Evolutionary conservation across 2,329 filamentous ascomycete species (phyloP).

Genomic region (Hymenoscyphus infarciens): DNA sequence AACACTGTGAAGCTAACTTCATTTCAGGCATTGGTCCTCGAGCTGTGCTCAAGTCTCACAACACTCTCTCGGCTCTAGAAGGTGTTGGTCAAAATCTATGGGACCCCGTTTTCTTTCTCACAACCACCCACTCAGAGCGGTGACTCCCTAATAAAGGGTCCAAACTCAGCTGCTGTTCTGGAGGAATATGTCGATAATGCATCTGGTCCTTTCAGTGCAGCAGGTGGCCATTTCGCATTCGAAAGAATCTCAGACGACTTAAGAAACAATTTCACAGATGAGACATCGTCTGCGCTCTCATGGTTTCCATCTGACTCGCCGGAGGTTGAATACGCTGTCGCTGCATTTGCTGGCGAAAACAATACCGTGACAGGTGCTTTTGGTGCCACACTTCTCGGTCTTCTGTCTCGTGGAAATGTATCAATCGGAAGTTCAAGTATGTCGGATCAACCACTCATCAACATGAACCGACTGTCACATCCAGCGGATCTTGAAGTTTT

Average conservation of each 20-base stretch:
- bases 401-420: slow-evolving; percentile 44
- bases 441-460: slow-evolving; percentile 37
- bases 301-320: slow-evolving; percentile 35
- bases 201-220: slow-evolving; percentile 15
- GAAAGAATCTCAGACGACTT: slow-evolving; percentile 32
- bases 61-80: slow-evolving; percentile 44
- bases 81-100: slow-evolving; percentile 50
- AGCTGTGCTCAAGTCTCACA: slow-evolving; percentile 40
- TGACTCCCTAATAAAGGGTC: slow-evolving; percentile 5
- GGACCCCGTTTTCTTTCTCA: slow-evolving; percentile 33
- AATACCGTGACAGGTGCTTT: slow-evolving; percentile 27
- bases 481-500: slow-evolving; percentile 43
- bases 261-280: slow-evolving; percentile 34
- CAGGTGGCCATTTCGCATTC: slow-evolving; percentile 38
- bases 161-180: slow-evolving; percentile 9
- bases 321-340: slow-evolving; percentile 28
- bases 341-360: slow-evolving; percentile 40
- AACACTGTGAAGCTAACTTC: too few species aligned
- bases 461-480: slow-evolving; percentile 45
- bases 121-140: slow-evolving; percentile 29
- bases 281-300: slow-evolving; percentile 36
- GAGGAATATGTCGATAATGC: slow-evolving; percentile 15
- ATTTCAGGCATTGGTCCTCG: slow-evolving; percentile 46
- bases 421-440: slow-evolving; percentile 37
- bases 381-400: slow-evolving; percentile 39